These are phyloP conservation scores for Candida buenavistaensis DNA, from an alignment of 1,139 yeast species.

Conservation along the genomic window DNA sequence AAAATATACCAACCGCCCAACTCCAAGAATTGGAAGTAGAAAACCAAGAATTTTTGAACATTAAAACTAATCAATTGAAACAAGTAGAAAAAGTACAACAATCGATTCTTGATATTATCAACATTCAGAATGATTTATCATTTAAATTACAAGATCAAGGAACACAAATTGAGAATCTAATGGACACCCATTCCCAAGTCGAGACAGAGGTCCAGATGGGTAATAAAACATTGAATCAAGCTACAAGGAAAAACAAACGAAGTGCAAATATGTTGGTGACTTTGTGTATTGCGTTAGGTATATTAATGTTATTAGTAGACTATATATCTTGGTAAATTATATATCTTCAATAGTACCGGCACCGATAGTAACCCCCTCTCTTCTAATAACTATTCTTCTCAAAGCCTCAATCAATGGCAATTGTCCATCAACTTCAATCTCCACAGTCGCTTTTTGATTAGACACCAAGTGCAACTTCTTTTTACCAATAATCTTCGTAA, in stretches of 20 bases:
- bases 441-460: constrained; percentile 71
- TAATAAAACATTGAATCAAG: constrained; percentile 68
- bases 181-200: constrained; percentile 72
- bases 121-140: constrained; percentile 74
- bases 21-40: constrained; percentile 69
- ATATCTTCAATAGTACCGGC: constrained; percentile 64
- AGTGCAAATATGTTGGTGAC: constrained; percentile 68
- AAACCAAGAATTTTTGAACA: constrained; percentile 62
- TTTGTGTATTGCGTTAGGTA: constrained; percentile 60
- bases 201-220: constrained; percentile 71
- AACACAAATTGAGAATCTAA: constrained; percentile 64
- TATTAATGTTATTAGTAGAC: constrained; percentile 65
- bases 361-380: constrained; percentile 84
- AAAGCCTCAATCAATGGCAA: constrained; percentile 58
- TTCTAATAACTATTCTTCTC: constrained; percentile 82
- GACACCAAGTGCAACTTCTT: constrained; percentile 72
- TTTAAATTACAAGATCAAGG: constrained; percentile 76
- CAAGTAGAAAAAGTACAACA: constrained; percentile 71
- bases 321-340: constrained; percentile 34
- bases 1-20: too few species aligned
- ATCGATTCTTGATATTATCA: constrained; percentile 77
- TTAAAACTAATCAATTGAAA: constrained; percentile 66
- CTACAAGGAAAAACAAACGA: constrained; percentile 67
- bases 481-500: constrained; percentile 57
- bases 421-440: constrained; percentile 57